phyloP scores from a whole-genome alignment of 345 rosid species.

The Capsella bursapastoris region DNA sequence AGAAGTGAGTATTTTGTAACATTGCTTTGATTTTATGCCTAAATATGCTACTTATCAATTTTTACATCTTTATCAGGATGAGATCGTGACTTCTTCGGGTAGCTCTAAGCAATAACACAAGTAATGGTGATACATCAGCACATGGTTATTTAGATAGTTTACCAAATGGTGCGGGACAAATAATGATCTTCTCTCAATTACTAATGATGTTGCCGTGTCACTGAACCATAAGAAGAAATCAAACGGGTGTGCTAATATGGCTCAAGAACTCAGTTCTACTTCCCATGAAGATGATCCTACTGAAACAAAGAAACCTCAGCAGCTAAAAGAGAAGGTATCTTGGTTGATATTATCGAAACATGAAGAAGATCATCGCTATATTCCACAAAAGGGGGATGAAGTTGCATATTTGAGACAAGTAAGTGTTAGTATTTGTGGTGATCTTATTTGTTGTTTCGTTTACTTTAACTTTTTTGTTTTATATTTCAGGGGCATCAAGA shows the following conservation, averaged over 20 bases:
- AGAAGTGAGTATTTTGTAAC: slow-evolving; percentile 55
- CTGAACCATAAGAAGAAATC: slow-evolving; percentile 51
- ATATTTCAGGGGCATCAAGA: slow-evolving; percentile 91
- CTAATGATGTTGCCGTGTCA: slow-evolving; percentile 44
- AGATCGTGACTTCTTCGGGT: slow-evolving; percentile 86
- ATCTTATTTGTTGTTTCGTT: slow-evolving; percentile 6
- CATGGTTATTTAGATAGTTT: too few species aligned
- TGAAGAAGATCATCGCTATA: slow-evolving; percentile 86
- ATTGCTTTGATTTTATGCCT: slow-evolving; percentile 22
- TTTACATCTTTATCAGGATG: slow-evolving; percentile 54
- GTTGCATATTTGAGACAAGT: slow-evolving; percentile 90
- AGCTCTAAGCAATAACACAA: not conserved
- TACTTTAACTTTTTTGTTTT: slow-evolving; percentile 12
- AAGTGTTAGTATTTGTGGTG: slow-evolving; percentile 26
- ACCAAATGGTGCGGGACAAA: too few species aligned
- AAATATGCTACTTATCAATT: slow-evolving; percentile 28
- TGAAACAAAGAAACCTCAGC: slow-evolving; percentile 59
- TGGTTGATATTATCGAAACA: slow-evolving; percentile 84
- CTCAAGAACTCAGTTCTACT: slow-evolving; percentile 52
- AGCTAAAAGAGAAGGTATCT: slow-evolving; percentile 59
- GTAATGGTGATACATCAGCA: too few species aligned
- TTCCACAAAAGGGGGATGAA: slow-evolving; percentile 91
- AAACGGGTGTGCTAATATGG: slow-evolving; percentile 46
- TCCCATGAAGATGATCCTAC: slow-evolving; percentile 51
- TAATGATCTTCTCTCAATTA: slow-evolving; percentile 43